Conservation (phyloP, 371 early-diverging fungal genomes). For the Apophysomyces elegans region DNA sequence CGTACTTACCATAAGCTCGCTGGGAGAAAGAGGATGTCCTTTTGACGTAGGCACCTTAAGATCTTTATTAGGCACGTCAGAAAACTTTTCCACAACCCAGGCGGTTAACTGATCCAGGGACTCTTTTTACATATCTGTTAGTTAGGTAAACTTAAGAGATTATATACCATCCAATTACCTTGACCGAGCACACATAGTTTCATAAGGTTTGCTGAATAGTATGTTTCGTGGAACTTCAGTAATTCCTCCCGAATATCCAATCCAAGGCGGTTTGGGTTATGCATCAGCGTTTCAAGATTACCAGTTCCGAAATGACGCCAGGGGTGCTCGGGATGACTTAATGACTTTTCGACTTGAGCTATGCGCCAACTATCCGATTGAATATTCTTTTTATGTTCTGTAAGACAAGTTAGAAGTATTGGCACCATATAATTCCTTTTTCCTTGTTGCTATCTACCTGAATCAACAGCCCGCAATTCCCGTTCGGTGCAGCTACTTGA, state of each 20-base stretch:
- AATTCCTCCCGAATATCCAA: conserved; percentile 82
- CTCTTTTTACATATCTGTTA: conserved; percentile 47
- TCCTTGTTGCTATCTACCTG: conserved; percentile 43
- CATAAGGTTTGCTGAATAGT: conserved; percentile 97
- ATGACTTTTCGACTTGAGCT: conserved; percentile 78
- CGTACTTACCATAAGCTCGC: conserved; percentile 61
- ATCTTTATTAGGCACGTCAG: conserved; percentile 69
- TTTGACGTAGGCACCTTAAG: conserved; percentile 64
- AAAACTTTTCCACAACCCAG: conserved; percentile 83
- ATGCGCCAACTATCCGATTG: conserved; percentile 87
- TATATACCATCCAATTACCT: conserved; percentile 45
- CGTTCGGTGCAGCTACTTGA: conserved; percentile 86
- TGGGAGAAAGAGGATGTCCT: conserved; percentile 73
- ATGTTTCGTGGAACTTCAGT: conserved; percentile 83
- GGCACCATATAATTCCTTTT: not conserved
- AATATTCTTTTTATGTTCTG: conserved; percentile 91
- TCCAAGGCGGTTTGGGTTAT: conserved; percentile 69
- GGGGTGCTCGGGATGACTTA: conserved; percentile 80
- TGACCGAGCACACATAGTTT: conserved; percentile 90
- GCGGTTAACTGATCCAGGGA: conserved; percentile 77
- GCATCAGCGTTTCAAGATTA: conserved; percentile 81
- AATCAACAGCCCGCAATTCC: conserved; percentile 93
- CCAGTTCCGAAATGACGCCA: conserved; percentile 86
- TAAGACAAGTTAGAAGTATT: conserved; percentile 5
- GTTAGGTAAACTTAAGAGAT: not conserved